Percentiles rank a stretch among this genome's conserved stretches.
Evolutionary conservation across 441 rosid genomes (phyloP).

Genomic region (Populus hybrid): DNA sequence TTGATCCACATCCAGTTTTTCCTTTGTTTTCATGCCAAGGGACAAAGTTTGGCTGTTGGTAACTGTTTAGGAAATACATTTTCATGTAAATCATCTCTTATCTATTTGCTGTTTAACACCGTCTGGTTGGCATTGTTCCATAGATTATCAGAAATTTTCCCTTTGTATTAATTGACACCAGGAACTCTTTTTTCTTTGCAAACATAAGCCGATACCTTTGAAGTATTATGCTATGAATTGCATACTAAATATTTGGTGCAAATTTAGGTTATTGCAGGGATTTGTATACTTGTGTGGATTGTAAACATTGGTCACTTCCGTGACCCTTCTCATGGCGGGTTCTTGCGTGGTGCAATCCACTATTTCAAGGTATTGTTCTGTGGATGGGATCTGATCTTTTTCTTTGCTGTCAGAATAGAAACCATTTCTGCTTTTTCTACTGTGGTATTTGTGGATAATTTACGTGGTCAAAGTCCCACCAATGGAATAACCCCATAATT

Average conservation of each 20-base stretch:
- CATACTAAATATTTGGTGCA: constrained; percentile 24
- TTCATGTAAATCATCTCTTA: background rate
- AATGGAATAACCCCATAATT: background rate
- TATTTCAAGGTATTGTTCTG: constrained; percentile 74
- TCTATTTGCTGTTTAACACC: background rate
- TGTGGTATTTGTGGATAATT: background rate
- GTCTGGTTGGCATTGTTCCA: background rate
- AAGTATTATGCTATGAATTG: background rate
- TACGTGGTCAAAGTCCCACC: background rate
- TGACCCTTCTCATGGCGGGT: constrained; percentile 97
- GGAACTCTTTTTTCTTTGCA: background rate
- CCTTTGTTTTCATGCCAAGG: constrained; percentile 6
- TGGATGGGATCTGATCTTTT: constrained; percentile 7
- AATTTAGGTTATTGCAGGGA: constrained; percentile 94
- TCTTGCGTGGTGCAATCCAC: constrained; percentile 93
- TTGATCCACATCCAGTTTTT: background rate
- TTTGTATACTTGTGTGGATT: constrained; percentile 94
- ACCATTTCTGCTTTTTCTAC: background rate
- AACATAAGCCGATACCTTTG: background rate
- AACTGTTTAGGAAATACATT: background rate
- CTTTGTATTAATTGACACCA: background rate
- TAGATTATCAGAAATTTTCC: background rate
- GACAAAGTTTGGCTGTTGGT: constrained; percentile 6
- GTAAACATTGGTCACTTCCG: constrained; percentile 96
- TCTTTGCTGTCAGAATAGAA: background rate